Conservation (phyloP, 805 yeast species). For the Myxozyma nipponensis region DNA sequence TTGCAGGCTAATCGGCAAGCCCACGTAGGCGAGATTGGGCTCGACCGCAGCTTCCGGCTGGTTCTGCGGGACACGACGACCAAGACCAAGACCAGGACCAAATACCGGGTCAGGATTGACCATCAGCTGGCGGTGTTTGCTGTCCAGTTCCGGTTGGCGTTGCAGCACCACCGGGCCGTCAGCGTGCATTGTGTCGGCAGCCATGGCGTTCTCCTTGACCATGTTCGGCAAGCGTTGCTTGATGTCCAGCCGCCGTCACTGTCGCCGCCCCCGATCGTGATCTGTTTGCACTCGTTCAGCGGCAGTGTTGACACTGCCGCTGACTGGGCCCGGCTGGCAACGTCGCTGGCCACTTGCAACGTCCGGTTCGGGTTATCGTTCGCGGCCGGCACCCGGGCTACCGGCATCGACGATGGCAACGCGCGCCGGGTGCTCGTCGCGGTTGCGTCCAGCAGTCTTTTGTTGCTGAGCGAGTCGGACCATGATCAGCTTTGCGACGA, state of each 20-base stretch:
- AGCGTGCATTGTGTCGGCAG: conserved; percentile 85
- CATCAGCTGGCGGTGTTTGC: conserved; percentile 63
- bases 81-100: conserved; percentile 31
- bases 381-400: too few relatives aligned
- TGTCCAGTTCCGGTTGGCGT: conserved; percentile 54
- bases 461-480: not conserved
- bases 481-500: not conserved
- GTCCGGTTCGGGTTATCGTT: too few relatives aligned
- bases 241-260: not conserved
- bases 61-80: conserved; percentile 50
- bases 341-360: too few relatives aligned
- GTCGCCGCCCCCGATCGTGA: conserved; percentile 36
- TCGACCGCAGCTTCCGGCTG: conserved; percentile 74
- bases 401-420: too few relatives aligned
- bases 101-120: conserved; percentile 53
- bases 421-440: too few relatives aligned
- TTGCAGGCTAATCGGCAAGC: conserved; percentile 36
- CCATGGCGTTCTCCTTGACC: conserved; percentile 57
- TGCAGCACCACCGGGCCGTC: conserved; percentile 46
- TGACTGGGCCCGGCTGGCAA: conserved; percentile 40
- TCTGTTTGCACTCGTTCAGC: conserved; percentile 80
- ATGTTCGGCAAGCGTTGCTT: conserved; percentile 36
- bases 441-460: too few relatives aligned
- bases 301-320: conserved; percentile 74
- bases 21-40: conserved; percentile 86